Conservation (phyloP, 2,329 filamentous ascomycete genomes). For the Trichoderma sp. region DNA sequence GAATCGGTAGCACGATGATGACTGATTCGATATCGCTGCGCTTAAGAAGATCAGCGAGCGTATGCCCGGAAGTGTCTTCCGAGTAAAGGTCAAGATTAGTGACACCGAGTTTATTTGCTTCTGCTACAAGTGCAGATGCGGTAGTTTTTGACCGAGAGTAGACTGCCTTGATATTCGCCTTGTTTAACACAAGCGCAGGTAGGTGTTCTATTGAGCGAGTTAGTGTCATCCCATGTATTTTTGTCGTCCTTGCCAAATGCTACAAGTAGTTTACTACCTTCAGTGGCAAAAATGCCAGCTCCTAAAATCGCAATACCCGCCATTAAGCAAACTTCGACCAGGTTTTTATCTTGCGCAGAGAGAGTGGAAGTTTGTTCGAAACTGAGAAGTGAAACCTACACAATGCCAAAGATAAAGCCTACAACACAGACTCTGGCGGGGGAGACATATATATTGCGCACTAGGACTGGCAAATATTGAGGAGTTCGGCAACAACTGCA, state of each 20-base stretch:
- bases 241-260: not conserved
- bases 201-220: not conserved
- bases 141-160: constrained; percentile 9
- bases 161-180: constrained; percentile 5
- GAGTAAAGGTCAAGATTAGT: constrained; percentile 6
- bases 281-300: constrained; percentile 15
- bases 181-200: constrained; percentile 1
- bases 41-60: constrained; percentile 9
- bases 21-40: constrained; percentile 1
- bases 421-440: not conserved
- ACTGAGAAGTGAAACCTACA: not conserved
- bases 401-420: not conserved
- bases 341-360: not conserved
- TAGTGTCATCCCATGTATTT: not conserved
- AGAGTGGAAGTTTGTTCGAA: not conserved
- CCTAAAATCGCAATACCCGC: constrained; percentile 12
- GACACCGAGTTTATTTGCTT: constrained; percentile 1
- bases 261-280: not conserved
- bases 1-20: constrained; percentile 7
- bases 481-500: not conserved
- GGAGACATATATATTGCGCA: not conserved
- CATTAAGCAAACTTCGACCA: not conserved
- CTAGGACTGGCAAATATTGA: not conserved
- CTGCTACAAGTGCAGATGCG: not conserved
- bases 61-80: constrained; percentile 5